These are phyloP conservation scores for Solanum clarkiae DNA, from an alignment of 257 asterid genomes.

Conservation along the genomic window DNA sequence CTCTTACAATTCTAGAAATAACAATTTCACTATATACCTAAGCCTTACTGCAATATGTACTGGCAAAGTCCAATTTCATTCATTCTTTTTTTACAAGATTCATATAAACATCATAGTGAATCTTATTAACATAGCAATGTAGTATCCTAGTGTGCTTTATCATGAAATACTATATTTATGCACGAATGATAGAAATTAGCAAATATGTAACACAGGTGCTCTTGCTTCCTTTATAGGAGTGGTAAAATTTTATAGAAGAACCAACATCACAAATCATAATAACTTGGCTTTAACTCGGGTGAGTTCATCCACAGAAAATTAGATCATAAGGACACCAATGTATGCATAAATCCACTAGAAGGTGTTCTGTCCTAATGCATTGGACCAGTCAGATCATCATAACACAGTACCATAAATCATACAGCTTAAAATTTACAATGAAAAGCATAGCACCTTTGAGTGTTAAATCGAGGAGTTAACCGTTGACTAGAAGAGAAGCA, in stretches of 20 bases:
- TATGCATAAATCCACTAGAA: not conserved
- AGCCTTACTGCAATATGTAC: not conserved
- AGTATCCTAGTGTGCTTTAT: not conserved
- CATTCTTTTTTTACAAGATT: not conserved
- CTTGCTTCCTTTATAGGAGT: not conserved
- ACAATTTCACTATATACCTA: not conserved
- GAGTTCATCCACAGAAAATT: not conserved
- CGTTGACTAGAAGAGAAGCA: constrained; percentile 34
- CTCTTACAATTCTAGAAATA: not conserved
- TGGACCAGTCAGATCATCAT: not conserved
- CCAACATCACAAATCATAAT: not conserved
- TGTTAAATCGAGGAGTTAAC: constrained; percentile 25
- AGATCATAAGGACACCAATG: not conserved
- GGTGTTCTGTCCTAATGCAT: not conserved
- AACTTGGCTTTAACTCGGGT: not conserved
- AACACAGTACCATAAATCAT: not conserved
- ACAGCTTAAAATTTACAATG: not conserved
- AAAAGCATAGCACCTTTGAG: constrained; percentile 25
- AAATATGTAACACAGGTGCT: not conserved
- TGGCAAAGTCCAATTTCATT: not conserved
- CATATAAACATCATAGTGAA: not conserved
- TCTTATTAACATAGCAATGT: not conserved
- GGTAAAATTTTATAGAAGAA: not conserved
- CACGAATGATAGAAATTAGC: not conserved
- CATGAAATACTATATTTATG: not conserved